Evolutionary conservation across 1,284 basidiomycete species (phyloP).

Genomic region (Microbotryum silenes-acaulis): DNA sequence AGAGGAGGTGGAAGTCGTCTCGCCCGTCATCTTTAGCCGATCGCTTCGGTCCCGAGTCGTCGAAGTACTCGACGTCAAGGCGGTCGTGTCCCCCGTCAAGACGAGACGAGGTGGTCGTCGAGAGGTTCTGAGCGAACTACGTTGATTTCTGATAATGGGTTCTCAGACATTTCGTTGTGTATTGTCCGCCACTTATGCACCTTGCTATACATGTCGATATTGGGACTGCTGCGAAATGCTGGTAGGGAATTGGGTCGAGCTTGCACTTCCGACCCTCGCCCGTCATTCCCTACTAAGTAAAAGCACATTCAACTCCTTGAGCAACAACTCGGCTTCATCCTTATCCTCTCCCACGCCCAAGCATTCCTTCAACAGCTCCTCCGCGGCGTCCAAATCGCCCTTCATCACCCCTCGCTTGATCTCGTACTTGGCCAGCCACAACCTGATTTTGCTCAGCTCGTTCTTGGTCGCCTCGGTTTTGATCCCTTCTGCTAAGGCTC

Average conservation of each 20-base stretch:
- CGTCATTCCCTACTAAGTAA: constrained; percentile 21
- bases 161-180: not conserved
- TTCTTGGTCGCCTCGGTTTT: constrained; percentile 8
- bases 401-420: constrained; percentile 18
- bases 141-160: not conserved
- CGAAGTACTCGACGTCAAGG: constrained; percentile 5
- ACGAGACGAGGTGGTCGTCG: not conserved
- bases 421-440: constrained; percentile 31
- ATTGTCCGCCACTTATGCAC: not conserved
- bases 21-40: constrained; percentile 3
- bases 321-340: constrained; percentile 23
- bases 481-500: constrained; percentile 25
- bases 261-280: constrained; percentile 8
- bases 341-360: constrained; percentile 21
- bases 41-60: constrained; percentile 13
- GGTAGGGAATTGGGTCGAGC: no score
- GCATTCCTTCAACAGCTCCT: constrained; percentile 18
- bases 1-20: constrained; percentile 1
- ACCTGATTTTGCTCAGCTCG: constrained; percentile 23
- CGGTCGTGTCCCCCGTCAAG: not conserved
- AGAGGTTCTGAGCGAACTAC: constrained; percentile 16
- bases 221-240: no score
- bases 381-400: constrained; percentile 27
- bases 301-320: constrained; percentile 21
- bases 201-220: constrained; percentile 10